Conservation (phyloP, 495 filamentous ascomycete genomes). For the Podospora australis region DNA sequence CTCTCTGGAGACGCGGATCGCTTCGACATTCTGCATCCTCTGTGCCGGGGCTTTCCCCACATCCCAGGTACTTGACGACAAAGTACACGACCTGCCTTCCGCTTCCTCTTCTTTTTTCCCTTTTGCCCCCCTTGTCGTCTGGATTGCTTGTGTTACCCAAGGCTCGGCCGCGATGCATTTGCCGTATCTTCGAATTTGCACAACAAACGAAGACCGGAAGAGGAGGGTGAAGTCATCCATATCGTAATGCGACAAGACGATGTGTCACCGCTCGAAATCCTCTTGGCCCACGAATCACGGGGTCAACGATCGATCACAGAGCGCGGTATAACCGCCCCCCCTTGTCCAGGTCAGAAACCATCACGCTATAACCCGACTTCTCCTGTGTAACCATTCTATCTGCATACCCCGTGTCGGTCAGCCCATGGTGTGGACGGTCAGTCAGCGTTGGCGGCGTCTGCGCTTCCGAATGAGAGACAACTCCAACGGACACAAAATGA, state of each 20-base stretch:
- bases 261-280: conserved; percentile 5
- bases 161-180: conserved; percentile 1
- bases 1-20: neutral
- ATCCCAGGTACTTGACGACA: too few relatives aligned
- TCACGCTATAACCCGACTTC: conserved; percentile 9
- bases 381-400: conserved; percentile 15
- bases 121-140: neutral
- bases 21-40: neutral
- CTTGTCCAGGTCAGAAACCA: conserved; percentile 1
- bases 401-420: neutral
- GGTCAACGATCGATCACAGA: conserved; percentile 10
- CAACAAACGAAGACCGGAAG: too few relatives aligned
- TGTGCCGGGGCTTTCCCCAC: neutral
- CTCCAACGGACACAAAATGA: too few relatives aligned
- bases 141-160: neutral
- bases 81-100: neutral
- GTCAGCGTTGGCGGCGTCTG: conserved; percentile 8
- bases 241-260: neutral
- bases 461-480: conserved; percentile 3
- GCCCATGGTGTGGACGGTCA: conserved; percentile 1
- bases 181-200: neutral
- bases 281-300: conserved; percentile 10
- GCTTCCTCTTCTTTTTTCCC: neutral
- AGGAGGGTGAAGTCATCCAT: conserved; percentile 4
- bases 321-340: neutral